Base-by-base conservation (phyloP, 1,284 basidiomycete species). In the Lentinus polychrous region DNA sequence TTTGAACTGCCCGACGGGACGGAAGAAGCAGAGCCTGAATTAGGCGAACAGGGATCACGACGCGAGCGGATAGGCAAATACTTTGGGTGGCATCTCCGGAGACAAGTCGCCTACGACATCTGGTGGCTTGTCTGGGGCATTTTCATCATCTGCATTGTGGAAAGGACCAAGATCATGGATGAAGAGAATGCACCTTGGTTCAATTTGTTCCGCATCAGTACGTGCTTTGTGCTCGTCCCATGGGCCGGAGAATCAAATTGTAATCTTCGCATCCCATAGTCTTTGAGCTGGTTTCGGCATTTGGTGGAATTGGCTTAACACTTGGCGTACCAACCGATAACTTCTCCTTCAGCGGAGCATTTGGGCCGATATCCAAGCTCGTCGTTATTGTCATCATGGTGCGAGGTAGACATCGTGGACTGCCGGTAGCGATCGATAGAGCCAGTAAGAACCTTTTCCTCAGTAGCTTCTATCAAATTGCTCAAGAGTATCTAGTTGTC, bases 91-190 rank as follows among this genome's bases (percentile, higher is more conserved):
- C 83, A 86, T 67, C 66, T 87, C 10, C 74, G 83, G 1, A 72
- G 79, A 36, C 87, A 90, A 62, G 68, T 90, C 14, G 73, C 76
- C 0, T 76, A 75, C 56, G 80, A 83, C 60, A 73, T 76, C 37
- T 78, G 74, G 76, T 78, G 75, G 75, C 67, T 78, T 15, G 78
- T 79, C 0, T 80, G 76, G 62, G 81, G 73, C 0, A 73, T 85
- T 10, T 81, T 83, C 62, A 54, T 83, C 15, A 69, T 88, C 40
- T 78, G 81, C 45, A 80, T 88, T 48, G 78, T 86, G 31, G 86
- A 90, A 63, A 71, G 81, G 17, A 64, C 63, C 12, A 74, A 76
- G 48, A 66, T 86, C 43, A 70, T 79, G 61, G 71, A 82, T 46
- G 66, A 73, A 20, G 67, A 68, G 2, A 78, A 76, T 56, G 62